Percentiles rank a stretch among this genome's conserved stretches.
These are phyloP conservation scores for Plasmopara viticola DNA, from an alignment of 352 stramenopile species.

Conservation along the genomic window DNA sequence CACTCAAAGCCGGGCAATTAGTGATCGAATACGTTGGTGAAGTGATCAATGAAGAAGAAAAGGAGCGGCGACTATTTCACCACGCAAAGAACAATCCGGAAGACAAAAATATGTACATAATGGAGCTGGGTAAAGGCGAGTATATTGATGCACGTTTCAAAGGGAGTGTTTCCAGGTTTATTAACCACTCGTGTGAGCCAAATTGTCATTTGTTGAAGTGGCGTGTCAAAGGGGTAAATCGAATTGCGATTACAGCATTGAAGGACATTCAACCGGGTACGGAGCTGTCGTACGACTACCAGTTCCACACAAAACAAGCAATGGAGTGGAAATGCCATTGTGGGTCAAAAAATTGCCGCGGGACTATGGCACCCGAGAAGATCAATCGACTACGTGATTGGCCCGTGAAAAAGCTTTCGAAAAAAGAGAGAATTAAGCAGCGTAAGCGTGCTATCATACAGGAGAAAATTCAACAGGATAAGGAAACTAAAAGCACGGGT, in stretches of 20 bases:
- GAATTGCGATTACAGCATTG: constrained; percentile 89
- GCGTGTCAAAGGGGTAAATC: constrained; percentile 89
- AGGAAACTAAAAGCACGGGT: constrained; percentile 58
- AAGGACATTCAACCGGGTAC: constrained; percentile 84
- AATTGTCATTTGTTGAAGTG: constrained; percentile 95
- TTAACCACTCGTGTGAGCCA: constrained; percentile 96
- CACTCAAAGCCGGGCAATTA: constrained; percentile 77
- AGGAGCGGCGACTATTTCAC: constrained; percentile 78
- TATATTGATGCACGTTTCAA: constrained; percentile 94
- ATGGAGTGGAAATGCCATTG: constrained; percentile 87
- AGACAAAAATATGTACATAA: constrained; percentile 96
- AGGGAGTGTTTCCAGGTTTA: constrained; percentile 93
- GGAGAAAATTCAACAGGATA: constrained; percentile 59
- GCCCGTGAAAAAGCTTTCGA: constrained; percentile 61
- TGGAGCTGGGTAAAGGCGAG: constrained; percentile 87
- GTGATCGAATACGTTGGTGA: constrained; percentile 94
- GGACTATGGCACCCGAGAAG: constrained; percentile 83
- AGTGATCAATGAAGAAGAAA: constrained; percentile 92
- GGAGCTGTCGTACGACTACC: constrained; percentile 94
- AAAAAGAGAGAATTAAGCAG: constrained; percentile 68
- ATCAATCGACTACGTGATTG: constrained; percentile 38
- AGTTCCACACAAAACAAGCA: constrained; percentile 86
- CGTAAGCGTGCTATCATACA: constrained; percentile 60
- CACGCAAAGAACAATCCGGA: constrained; percentile 85
- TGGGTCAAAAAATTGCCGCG: constrained; percentile 69